These are phyloP conservation scores for Pholiota conissans DNA, from an alignment of 768 basidiomycete species.

Conservation along the genomic window DNA sequence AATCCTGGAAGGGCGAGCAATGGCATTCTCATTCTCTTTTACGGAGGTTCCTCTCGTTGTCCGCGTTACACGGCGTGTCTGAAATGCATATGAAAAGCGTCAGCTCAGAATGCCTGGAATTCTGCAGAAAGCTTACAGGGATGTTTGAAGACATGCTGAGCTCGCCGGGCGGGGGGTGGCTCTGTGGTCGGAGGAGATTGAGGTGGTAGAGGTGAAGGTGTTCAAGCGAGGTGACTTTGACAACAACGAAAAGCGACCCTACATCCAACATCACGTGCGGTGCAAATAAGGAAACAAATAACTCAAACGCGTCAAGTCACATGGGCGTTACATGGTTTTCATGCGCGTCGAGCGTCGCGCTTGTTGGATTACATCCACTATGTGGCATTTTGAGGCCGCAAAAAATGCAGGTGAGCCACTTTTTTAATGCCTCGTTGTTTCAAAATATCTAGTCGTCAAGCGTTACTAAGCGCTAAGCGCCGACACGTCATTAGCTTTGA, in stretches of 20 bases:
- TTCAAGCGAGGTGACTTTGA: slow-evolving; percentile 23
- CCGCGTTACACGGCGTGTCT: slow-evolving; percentile 76
- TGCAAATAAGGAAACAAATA: slow-evolving; percentile 30
- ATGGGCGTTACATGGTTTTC: slow-evolving; percentile 22
- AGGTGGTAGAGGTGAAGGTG: slow-evolving; percentile 23
- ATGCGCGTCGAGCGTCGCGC: not conserved
- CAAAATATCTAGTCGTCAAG: too few species aligned
- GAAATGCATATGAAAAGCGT: slow-evolving; percentile 6
- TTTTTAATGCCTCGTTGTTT: too few species aligned
- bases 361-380: not conserved
- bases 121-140: slow-evolving; percentile 34
- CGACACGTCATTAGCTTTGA: too few species aligned
- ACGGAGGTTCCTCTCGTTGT: slow-evolving; percentile 42
- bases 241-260: slow-evolving; percentile 23
- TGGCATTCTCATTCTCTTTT: slow-evolving; percentile 78
- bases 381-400: too few species aligned
- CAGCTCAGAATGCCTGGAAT: slow-evolving; percentile 13
- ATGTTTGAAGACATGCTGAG: slow-evolving; percentile 46
- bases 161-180: slow-evolving; percentile 24
- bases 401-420: too few species aligned
- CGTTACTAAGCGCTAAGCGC: too few species aligned
- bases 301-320: slow-evolving; percentile 38
- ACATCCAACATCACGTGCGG: slow-evolving; percentile 47
- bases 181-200: slow-evolving; percentile 10
- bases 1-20: slow-evolving; percentile 60